Percentiles rank a stretch among this genome's conserved stretches.
These are phyloP conservation scores for Gnomoniopsis smithogilvyi DNA, from an alignment of 2,329 filamentous ascomycete genomes.

Conservation along the genomic window DNA sequence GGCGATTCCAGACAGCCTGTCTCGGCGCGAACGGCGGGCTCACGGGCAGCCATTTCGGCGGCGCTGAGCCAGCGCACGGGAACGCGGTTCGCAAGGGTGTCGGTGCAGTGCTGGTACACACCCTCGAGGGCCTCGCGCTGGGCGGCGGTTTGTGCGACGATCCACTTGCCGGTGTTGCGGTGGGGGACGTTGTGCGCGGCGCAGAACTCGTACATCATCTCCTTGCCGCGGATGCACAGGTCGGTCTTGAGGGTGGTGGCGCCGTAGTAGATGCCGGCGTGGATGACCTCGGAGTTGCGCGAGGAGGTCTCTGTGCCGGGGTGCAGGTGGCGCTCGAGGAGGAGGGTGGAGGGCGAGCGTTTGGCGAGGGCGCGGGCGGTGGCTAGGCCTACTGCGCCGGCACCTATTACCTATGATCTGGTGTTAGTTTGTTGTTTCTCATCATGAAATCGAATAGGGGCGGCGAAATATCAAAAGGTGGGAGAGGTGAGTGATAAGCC, in stretches of 20 bases:
- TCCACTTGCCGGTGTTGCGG: slow-evolving; percentile 83
- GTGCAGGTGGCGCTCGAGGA: slow-evolving; percentile 75
- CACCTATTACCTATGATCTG: slow-evolving; percentile 52
- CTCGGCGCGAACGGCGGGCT: slow-evolving; percentile 72
- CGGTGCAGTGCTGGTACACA: slow-evolving; percentile 44
- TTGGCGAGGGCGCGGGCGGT: slow-evolving; percentile 67
- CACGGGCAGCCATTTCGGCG: slow-evolving; percentile 59
- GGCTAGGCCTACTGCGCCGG: slow-evolving; percentile 73
- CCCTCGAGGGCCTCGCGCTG: slow-evolving; percentile 63
- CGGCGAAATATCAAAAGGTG: neutral
- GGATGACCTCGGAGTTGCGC: slow-evolving; percentile 93
- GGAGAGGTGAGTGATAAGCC: neutral
- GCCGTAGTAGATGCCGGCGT: slow-evolving; percentile 92
- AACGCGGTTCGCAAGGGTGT: slow-evolving; percentile 44
- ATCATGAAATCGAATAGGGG: too few species aligned
- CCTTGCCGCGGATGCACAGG: slow-evolving; percentile 75
- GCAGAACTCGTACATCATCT: slow-evolving; percentile 79
- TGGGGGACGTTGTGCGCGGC: slow-evolving; percentile 63
- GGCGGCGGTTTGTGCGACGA: slow-evolving; percentile 76
- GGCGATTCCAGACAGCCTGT: slow-evolving; percentile 78
- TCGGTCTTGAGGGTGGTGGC: slow-evolving; percentile 71
- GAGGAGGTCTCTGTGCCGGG: slow-evolving; percentile 84
- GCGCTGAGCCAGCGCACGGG: slow-evolving; percentile 68
- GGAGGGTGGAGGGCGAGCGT: slow-evolving; percentile 62
- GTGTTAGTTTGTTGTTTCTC: slow-evolving; percentile 8